Evolutionary conservation across 495 filamentous ascomycete species (phyloP), one percentile per base, ranked within the genome.

Genomic region (Aspergillus bridgeri): DNA sequence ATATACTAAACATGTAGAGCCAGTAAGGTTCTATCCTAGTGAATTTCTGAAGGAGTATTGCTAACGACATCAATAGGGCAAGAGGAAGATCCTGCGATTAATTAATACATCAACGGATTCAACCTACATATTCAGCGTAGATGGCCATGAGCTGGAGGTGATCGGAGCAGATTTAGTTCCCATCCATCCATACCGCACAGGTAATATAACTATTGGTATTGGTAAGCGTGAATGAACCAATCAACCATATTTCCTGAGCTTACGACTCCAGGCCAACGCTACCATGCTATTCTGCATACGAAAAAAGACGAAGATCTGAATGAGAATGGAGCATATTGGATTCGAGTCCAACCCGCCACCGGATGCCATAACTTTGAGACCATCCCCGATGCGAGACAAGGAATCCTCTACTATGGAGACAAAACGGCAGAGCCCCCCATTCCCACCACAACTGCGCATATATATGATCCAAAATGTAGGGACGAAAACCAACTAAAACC

Each of bases 231-330:
- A 11, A 20, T 54, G 49, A 9, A 49, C 20, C 0, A n/a, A 5
- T n/a, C 5, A 5, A 50, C 17, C 3, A 24, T 11, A 21, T 3
- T 6, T 13, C 18, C 21, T 9, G n/a, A 18, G n/a, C 19, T 42
- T 6, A 43, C 11, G 3, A 24, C 23, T 9, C 6, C 51, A 69
- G 71, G 80, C 17, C 84, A 88, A 66, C 77, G 86, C 27, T 83
- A 83, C 67, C 78, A 87, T 58, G 75, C 88, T 13, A 81, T 85
- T 54, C 79, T 88, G 42, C 76, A 82, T 57, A 85, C 84, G n/a
- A n/a, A n/a, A 22, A 25, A 42, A 72, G 71, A 42, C 62, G 76
- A 51, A 51, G 9, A 2, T 42, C 3, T 50, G 49, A 1, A n/a
- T n/a, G 22, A 22, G 17, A 47, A 49, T 15, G 9, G 48, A 19